Base-by-base conservation (phyloP, 106 monocot genomes). In the Vanilla planifolia region DNA sequence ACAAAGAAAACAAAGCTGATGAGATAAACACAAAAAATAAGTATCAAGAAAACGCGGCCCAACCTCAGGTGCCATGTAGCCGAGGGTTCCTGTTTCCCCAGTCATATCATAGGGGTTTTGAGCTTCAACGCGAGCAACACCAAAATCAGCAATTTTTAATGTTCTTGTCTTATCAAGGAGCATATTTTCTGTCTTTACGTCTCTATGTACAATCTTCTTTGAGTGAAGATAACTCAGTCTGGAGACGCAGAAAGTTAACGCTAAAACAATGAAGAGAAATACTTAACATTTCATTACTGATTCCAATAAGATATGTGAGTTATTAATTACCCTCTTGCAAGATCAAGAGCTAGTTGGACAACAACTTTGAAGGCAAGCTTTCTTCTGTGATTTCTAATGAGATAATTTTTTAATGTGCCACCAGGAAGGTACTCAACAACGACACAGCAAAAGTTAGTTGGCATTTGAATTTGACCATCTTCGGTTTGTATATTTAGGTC, bases 61-160 rank as follows among this genome's bases (percentile, higher is more conserved):
- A n/a, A 85, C 90, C 90, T 91, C 90, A 22, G 90, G 90, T 40
- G 85, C 90, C 90, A 85, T 91, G 61, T 91, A 85, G 8, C 85
- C 82, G 55, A 91, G 90, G 6, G 90, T 85, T 19, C 85, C 90
- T 3, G 84, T 84, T 55, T 73, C 75, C 25, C 79, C 84, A 48
- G 84, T 84, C 84, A 84, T 84, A 36, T 84, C 84, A 22, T 72
- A 72, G 3, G 84, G 84, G 62, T 84, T 84, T 47, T 84, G 84
- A 57, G 91, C 91, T 66, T 91, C 91, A 53, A 85, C 90, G 37
- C 85, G 81, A 60, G 89, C 89, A 50, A 89, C 85, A 21, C 89
- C 89, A 68, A 85, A 91, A 66, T 91, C 91, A 33, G 86, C 82
- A 67, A 85, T 91, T 32, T 80, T 86, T n/a, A 87, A 71, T 10